Conservation (phyloP, 1,139 yeast genomes). For the Magnusiomyces clavatus region DNA sequence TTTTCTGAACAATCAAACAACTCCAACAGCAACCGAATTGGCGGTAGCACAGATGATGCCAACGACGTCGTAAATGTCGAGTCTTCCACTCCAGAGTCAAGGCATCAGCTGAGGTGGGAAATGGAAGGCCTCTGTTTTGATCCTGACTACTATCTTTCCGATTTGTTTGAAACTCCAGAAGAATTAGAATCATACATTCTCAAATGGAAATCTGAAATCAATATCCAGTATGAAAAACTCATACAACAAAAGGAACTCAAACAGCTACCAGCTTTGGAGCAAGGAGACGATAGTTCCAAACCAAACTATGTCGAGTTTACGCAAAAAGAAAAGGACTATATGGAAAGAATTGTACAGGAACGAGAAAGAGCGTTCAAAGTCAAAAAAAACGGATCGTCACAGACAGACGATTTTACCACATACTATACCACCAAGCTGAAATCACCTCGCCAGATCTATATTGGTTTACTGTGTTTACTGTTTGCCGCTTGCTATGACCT, state of each 20-base stretch:
- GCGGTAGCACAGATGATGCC: constrained; percentile 75
- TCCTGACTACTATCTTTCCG: constrained; percentile 83
- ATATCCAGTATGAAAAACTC: constrained; percentile 28
- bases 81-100: constrained; percentile 43
- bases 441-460: constrained; percentile 41
- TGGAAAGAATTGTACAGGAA: constrained; percentile 62
- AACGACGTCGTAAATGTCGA: constrained; percentile 84
- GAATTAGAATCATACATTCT: constrained; percentile 42
- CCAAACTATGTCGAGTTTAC: constrained; percentile 40
- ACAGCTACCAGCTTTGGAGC: constrained; percentile 17
- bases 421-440: constrained; percentile 32
- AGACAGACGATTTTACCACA: constrained; percentile 7
- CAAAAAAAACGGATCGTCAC: constrained; percentile 38
- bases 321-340: constrained; percentile 52
- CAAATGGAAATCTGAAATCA: constrained; percentile 48
- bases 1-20: too few species aligned
- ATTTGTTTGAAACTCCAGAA: constrained; percentile 46
- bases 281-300: constrained; percentile 26
- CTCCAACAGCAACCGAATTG: constrained; percentile 23
- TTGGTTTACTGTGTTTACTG: constrained; percentile 55
- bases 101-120: constrained; percentile 56
- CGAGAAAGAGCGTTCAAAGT: too few species aligned
- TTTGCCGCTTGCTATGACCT: constrained; percentile 71
- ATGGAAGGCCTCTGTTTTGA: constrained; percentile 77
- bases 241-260: neutral